These are phyloP conservation scores for Didymella lethalis DNA, from an alignment of 2,329 filamentous ascomycete species.

Conservation along the genomic window DNA sequence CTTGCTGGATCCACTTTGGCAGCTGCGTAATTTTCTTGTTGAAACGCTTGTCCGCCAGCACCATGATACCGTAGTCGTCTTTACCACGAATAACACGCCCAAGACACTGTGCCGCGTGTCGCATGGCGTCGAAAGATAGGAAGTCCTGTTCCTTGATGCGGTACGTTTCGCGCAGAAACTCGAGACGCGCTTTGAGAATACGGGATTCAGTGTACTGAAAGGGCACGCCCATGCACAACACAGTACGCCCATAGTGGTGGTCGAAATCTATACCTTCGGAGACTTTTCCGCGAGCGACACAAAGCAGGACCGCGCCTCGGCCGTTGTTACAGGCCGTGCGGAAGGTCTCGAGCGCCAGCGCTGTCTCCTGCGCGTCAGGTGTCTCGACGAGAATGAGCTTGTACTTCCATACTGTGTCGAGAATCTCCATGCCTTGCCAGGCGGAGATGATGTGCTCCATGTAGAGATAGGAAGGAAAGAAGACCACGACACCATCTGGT, in stretches of 20 bases:
- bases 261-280: constrained; percentile 99
- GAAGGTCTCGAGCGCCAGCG: constrained; percentile 93
- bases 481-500: constrained; percentile 97
- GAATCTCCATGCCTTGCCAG: constrained; percentile 98
- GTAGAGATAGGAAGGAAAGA: constrained; percentile 98
- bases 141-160: constrained; percentile 98
- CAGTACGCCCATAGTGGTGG: constrained; percentile 95
- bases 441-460: constrained; percentile 99
- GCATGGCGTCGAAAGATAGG: constrained; percentile 97
- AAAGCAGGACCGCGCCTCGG: constrained; percentile 88
- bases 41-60: constrained; percentile 91
- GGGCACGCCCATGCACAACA: constrained; percentile 94
- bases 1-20: constrained; percentile 96
- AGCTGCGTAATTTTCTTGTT: constrained; percentile 89
- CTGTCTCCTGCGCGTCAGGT: constrained; percentile 95
- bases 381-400: constrained; percentile 98
- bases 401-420: constrained; percentile 99
- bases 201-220: constrained; percentile 99
- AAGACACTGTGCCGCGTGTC: constrained; percentile 96
- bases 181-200: constrained; percentile 92
- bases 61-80: constrained; percentile 99
- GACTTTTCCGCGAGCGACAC: constrained; percentile 95
- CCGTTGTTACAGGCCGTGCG: constrained; percentile 98
- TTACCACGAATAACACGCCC: constrained; percentile 95
- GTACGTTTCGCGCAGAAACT: constrained; percentile 97